Conservation (phyloP, 441 rosid species). For the Brassica hybrid region DNA sequence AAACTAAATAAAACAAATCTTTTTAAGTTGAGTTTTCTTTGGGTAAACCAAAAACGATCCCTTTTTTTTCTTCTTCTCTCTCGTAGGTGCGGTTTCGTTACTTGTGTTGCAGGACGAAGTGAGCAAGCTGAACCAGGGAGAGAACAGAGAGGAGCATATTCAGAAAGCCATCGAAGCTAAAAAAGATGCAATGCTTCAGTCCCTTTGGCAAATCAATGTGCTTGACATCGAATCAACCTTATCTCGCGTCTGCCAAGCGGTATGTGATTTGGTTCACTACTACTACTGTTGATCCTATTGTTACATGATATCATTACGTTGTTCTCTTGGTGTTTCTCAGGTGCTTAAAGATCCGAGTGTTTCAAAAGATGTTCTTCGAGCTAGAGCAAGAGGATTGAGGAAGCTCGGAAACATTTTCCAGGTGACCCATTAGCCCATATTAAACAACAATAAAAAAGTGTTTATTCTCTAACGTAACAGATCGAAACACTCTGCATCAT, state of each 20-base stretch:
- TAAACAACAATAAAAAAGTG: too few relatives aligned
- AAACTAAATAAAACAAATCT: conserved; percentile 30
- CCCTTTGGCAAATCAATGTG: conserved; percentile 94
- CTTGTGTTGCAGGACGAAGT: conserved; percentile 85
- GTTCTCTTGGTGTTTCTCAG: conserved; percentile 21
- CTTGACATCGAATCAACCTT: conserved; percentile 85
- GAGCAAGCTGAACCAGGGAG: conserved; percentile 64
- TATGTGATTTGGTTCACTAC: conserved; percentile 34
- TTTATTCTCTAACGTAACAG: conserved; percentile 9
- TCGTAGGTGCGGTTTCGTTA: conserved; percentile 87
- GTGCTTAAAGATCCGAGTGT: conserved; percentile 35
- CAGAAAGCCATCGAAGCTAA: conserved; percentile 73
- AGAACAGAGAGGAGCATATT: conserved; percentile 72
- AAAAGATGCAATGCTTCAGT: conserved; percentile 83
- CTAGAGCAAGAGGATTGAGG: too few relatives aligned
- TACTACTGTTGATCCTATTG: conserved; percentile 9
- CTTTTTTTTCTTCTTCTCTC: neutral
- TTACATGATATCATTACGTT: neutral
- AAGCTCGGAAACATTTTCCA: too few relatives aligned
- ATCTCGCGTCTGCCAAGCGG: conserved; percentile 84
- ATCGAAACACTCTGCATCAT: neutral
- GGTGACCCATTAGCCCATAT: too few relatives aligned
- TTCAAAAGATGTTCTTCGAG: too few relatives aligned
- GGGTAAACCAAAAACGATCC: neutral
- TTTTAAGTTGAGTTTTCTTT: neutral